phyloP scores from a whole-genome alignment of 2,329 filamentous ascomycete species.

The Mariannaea sp. region DNA sequence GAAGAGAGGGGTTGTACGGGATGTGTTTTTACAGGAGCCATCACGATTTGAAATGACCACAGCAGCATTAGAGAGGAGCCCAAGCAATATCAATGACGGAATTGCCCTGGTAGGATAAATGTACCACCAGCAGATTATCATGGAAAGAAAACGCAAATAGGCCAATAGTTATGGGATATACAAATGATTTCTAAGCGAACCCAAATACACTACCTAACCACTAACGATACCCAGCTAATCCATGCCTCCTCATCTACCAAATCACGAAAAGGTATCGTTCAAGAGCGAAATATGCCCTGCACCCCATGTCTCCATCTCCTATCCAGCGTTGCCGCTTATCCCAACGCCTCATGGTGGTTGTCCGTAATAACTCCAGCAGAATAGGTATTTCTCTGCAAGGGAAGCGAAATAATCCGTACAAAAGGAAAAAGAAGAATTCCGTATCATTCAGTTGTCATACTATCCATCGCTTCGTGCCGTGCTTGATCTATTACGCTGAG shows the following conservation, averaged over 20 bases:
- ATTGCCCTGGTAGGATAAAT: not conserved
- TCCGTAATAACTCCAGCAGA: conserved; percentile 37
- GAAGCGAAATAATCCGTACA: conserved; percentile 8
- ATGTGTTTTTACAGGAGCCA: not conserved
- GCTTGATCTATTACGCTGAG: conserved; percentile 34
- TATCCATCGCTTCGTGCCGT: conserved; percentile 5
- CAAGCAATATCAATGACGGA: not conserved
- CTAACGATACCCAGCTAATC: conserved; percentile 6
- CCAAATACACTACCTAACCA: conserved; percentile 7
- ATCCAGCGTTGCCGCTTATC: conserved; percentile 24
- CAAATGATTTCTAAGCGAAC: conserved; percentile 23
- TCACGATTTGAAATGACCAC: conserved; percentile 10
- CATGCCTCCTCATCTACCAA: conserved; percentile 1
- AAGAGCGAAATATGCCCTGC: conserved; percentile 24
- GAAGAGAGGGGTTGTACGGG: not conserved
- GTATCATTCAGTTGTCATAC: conserved; percentile 18
- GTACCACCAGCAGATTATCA: not conserved
- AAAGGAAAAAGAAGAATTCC: no score
- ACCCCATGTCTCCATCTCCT: conserved; percentile 12
- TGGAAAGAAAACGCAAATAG: conserved; percentile 4
- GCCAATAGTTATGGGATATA: conserved; percentile 7
- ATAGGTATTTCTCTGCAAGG: conserved; percentile 15
- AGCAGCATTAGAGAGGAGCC: not conserved
- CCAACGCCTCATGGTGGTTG: conserved; percentile 37
- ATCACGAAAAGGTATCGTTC: not conserved